Evolutionary conservation across 1,139 yeast genomes (phyloP), one percentile per base, ranked within the genome.

Genomic region (Hemisphaericaspora lyxosophila): DNA sequence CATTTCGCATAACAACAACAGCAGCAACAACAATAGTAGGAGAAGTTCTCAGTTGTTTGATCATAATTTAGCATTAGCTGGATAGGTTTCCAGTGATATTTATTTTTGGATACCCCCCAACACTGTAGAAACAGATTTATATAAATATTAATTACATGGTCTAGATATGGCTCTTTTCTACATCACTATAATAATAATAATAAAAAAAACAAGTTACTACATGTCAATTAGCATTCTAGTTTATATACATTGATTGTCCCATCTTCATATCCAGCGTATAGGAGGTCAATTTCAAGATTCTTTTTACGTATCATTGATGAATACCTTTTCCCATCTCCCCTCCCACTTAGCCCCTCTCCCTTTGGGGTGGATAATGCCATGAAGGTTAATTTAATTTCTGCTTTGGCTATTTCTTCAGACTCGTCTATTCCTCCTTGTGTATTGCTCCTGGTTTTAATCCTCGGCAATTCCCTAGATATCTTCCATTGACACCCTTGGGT

Each of bases 181-280:
- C n/a, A n/a, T n/a, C n/a, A n/a, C n/a, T n/a, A n/a, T n/a, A n/a
- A n/a, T n/a, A n/a, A n/a, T n/a, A n/a, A n/a, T n/a, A n/a, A n/a
- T n/a, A n/a, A n/a, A n/a, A n/a, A n/a, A n/a, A n/a, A n/a, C n/a
- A n/a, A n/a, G n/a, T n/a, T n/a, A n/a, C n/a, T n/a, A n/a, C n/a
- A n/a, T n/a, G n/a, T n/a, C n/a, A 19, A 13, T 31, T 28, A 22
- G 24, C 3, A 20, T 29, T 38, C 38, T 15, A 44, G n/a, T 16
- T 41, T 46, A 41, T 57, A 58, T 3, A 53, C 45, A 22, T 50
- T 44, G n/a, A 63, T 50, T 2, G 59, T 56, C 2, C 77, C 76
- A 49, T 70, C 75, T 31, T 59, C 64, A 45, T 62, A 72, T 0
- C 74, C 75, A 0, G 57, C 57, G 23, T 62, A 51, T n/a, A 65